Evolutionary conservation across 345 rosid genomes (phyloP).

Genomic region (Arabidopsis arenosa): DNA sequence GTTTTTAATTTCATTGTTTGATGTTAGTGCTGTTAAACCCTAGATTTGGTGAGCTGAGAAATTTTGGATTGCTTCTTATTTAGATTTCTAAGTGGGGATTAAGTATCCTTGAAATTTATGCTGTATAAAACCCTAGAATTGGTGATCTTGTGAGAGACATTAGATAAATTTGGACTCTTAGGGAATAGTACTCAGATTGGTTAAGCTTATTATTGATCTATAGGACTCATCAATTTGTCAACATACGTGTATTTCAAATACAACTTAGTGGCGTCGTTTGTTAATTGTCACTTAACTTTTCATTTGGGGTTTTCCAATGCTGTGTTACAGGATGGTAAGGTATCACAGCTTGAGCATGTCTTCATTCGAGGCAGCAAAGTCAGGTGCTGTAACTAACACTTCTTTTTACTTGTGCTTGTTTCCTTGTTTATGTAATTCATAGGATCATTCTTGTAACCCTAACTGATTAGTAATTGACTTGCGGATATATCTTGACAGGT

Average conservation of each 20-base stretch:
- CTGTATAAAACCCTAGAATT: not conserved
- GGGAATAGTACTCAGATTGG: not conserved
- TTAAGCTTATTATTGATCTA: not conserved
- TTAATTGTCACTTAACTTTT: constrained; percentile 1
- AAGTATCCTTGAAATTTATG: not conserved
- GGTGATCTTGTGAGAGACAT: not conserved
- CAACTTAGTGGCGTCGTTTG: not conserved
- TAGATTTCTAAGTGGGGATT: not conserved
- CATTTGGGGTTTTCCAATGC: constrained; percentile 6
- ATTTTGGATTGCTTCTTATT: not conserved
- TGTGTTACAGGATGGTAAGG: constrained; percentile 81
- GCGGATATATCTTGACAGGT: constrained; percentile 54
- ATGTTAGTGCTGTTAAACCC: constrained; percentile 34
- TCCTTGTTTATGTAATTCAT: constrained; percentile 4
- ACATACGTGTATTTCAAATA: not conserved
- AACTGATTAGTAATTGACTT: constrained; percentile 14
- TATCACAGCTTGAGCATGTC: constrained; percentile 97
- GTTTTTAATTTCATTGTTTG: constrained; percentile 3
- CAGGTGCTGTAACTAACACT: constrained; percentile 56
- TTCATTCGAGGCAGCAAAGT: constrained; percentile 98
- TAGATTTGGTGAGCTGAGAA: constrained; percentile 31
- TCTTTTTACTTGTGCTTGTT: constrained; percentile 6
- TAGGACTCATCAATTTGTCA: not conserved
- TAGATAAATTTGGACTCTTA: not conserved
- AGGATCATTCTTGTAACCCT: not conserved